Base-by-base conservation (phyloP, 1,284 basidiomycete species). In the Irpex lacteus region DNA sequence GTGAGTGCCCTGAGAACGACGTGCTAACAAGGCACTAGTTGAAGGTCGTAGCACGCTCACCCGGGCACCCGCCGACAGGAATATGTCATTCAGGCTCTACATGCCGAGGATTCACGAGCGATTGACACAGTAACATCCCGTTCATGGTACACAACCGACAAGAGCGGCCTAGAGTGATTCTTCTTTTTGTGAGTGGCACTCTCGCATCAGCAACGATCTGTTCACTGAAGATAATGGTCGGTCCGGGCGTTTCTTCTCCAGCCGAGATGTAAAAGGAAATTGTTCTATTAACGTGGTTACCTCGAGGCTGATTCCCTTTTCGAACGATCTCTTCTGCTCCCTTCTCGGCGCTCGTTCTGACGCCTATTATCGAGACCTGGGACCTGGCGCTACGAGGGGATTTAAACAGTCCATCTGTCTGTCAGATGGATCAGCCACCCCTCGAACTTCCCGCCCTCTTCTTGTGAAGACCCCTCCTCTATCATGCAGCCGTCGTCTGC, bases 221-320 rank as follows among this genome's bases (percentile, higher is more conserved):
- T 26, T 26, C 18, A 53, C 50, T 18, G 21, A 53, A 19, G 8
- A 56, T 56, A 56, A 56, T 56, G 54, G 54, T 36, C 19, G 50
- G 21, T 32, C 54, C 21, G 54, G 54, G 34, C 54, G 26, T 34
- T 34, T 56, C 34, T 36, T 36, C 26, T 56, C 54, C 34, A 56
- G 54, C 54, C 54, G 54, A 56, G 54, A 56, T 21, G 54, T 13
- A 56, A 56, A 56, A 56, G 54, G 54, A 36, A 56, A 21, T 56
- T 21, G 54, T 56, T 56, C 34, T 56, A 56, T 56, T 56, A 56
- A 56, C 54, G 54, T 56, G 54, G 54, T 36, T 56, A 56, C 54
- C 54, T 32, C 54, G 34, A 56, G 54, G 54, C 34, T 56, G 54
- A 26, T 44, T 15, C 40, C 40, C 54, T 9, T 34, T 56, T 36